Base-by-base conservation (phyloP, 2,329 filamentous ascomycete species). In the Cercospora sojina region DNA sequence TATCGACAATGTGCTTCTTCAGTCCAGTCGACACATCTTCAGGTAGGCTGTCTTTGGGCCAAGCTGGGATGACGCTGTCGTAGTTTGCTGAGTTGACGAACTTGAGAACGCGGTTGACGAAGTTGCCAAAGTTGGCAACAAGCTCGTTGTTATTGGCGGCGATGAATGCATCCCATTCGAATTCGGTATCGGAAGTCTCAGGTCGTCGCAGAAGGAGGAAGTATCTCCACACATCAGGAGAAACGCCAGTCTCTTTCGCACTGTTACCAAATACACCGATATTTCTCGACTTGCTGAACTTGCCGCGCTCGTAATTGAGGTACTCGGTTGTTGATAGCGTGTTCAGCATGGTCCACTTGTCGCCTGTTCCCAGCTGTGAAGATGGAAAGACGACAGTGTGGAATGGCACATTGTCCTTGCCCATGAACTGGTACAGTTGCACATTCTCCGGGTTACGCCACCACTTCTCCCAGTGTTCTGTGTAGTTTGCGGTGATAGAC, bases 401-500 rank as follows among this genome's bases (percentile, higher is more conserved):
- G 83, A 94, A 95, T 6, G 88, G 88, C 16, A 92, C 91, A 72
- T 94, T 93, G 78, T 94, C 91, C 79, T 97, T 97, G 80, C 93
- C 93, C 87, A 97, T 91, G 84, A 97, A 96, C 81, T 97, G 93
- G 79, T 95, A 97, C 12, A 97, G 86, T 76, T 90, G 87, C 57
- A 97, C 93, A 35, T 96, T 85, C 53, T 96, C 90, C 0, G 92
- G 92, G 78, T 96, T 90, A 76, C 90, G 89, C 93, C 93, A 97
- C 93, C 93, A 97, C 76, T 91, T 86, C 82, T 96, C 89, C 93
- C 93, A 97, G 69, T 96, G 85, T 53, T 88, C 85, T 5, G 93
- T 97, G 79, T 96, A 96, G 73, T 88, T 93, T 70, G 91, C 92
- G 1, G 93, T 97, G 72, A 97, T 97, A 1, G 92, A 96, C n/a